Conservation (phyloP, 306 rosid genomes). For the Oemleria cerasiformis region DNA sequence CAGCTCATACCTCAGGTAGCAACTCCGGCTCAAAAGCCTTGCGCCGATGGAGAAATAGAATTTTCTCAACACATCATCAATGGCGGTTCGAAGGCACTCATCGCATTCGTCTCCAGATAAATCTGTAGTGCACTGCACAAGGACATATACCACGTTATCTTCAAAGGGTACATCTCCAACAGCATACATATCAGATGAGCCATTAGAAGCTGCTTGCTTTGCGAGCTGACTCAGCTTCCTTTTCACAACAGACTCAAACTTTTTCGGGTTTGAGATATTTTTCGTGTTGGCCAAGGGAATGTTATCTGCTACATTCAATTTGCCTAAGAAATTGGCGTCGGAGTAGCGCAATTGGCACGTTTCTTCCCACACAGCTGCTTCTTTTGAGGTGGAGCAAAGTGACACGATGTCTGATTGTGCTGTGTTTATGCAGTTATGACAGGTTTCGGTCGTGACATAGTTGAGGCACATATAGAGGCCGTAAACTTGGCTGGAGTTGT, state of each 20-base stretch:
- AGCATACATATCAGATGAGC: slow-evolving; percentile 42
- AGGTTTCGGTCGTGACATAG: not conserved
- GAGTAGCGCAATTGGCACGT: slow-evolving; percentile 54
- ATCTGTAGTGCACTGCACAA: slow-evolving; percentile 63
- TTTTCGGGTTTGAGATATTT: slow-evolving; percentile 33
- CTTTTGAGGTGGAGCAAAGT: slow-evolving; percentile 43
- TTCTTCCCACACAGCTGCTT: slow-evolving; percentile 63
- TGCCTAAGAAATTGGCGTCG: slow-evolving; percentile 39
- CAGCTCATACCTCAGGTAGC: slow-evolving; percentile 57
- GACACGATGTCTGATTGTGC: slow-evolving; percentile 27
- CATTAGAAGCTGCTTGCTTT: slow-evolving; percentile 30
- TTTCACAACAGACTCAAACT: slow-evolving; percentile 34
- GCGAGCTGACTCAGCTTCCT: slow-evolving; percentile 34
- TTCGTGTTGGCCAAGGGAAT: slow-evolving; percentile 17
- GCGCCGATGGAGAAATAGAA: slow-evolving; percentile 55
- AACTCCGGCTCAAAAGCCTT: slow-evolving; percentile 53
- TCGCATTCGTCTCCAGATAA: slow-evolving; percentile 44
- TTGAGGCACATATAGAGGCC: slow-evolving; percentile 26
- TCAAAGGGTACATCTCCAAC: slow-evolving; percentile 32
- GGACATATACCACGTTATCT: slow-evolving; percentile 38
- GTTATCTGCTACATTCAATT: slow-evolving; percentile 31
- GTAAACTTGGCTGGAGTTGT: not conserved
- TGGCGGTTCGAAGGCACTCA: slow-evolving; percentile 47
- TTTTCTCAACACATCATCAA: slow-evolving; percentile 20
- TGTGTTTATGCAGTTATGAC: slow-evolving; percentile 27